Conservation (phyloP, 148 eudicot genomes). For the Diospyros kaki region DNA sequence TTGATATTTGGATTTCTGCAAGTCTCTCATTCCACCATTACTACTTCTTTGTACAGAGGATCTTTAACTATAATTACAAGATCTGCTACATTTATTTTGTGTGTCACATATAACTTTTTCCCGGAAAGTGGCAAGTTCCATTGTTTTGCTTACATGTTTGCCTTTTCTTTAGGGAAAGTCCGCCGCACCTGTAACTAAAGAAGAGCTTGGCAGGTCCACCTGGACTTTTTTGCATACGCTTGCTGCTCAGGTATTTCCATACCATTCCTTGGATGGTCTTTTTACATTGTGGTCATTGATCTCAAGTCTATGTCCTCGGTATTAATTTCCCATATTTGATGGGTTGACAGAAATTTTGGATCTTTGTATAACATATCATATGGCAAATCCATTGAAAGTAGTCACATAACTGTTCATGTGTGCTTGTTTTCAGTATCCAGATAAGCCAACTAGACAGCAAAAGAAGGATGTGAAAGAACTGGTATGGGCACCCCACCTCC, state of each 20-base stretch:
- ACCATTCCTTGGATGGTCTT: conserved; percentile 6
- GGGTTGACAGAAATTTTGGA: not conserved
- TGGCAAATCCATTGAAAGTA: not conserved
- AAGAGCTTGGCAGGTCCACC: conserved; percentile 89
- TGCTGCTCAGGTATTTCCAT: conserved; percentile 73
- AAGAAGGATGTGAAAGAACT: conserved; percentile 90
- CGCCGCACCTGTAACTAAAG: conserved; percentile 60
- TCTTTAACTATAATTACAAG: not conserved
- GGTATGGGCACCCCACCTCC: conserved; percentile 36
- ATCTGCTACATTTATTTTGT: not conserved
- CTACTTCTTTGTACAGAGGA: not conserved
- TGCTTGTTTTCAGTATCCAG: conserved; percentile 66
- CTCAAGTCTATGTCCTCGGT: not conserved
- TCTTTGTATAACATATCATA: not conserved
- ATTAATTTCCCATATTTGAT: not conserved
- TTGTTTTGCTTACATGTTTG: not conserved
- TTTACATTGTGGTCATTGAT: not conserved
- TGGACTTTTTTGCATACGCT: conserved; percentile 97
- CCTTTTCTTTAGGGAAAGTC: conserved; percentile 43
- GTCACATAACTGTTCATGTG: not conserved
- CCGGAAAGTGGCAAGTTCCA: not conserved
- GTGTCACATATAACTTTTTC: not conserved
- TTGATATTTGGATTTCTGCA: not conserved
- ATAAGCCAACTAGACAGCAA: conserved; percentile 88
- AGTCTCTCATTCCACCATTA: not conserved